Base-by-base conservation (phyloP, 305 asterid genomes). In the Stenogyne calaminthoides region DNA sequence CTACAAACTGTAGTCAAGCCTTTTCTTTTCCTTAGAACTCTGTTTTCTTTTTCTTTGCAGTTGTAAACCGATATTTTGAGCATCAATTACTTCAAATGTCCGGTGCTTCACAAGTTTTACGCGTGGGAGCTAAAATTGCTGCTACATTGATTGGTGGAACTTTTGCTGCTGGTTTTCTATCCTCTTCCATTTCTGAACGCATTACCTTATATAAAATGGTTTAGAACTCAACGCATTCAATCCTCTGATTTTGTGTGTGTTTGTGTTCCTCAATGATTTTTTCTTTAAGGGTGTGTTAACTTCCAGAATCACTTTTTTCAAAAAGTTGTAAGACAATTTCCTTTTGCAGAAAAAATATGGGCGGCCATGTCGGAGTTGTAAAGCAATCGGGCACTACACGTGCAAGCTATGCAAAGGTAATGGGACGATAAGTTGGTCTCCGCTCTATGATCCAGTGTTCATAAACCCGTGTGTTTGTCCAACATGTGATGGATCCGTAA, bases 401-500 rank as follows among this genome's bases (percentile, higher is more conserved):
- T 95, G 99, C 77, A 92, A 81, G 82, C 72, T 89, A 54, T 95
- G 98, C 77, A 88, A 88, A 76, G 91, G 88, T 56, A 82, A 72
- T 49, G 96, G 89, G 59, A 90, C 87, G 7, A 83, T 95, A 77
- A 71, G 67, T 55, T 95, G 99, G 98, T 92, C 99, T 12, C 98
- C 97, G 0, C 79, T 88, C 52, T 80, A 84, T 77, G 98, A 92
- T 83, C 98, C 97, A 11, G 79, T 92, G n/a, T 71, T 79, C 69
- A 81, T 94, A 79, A 84, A 88, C 73, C 96, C 97, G n/a, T 94
- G 98, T 73, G 86, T 92, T 73, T 94, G 98, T 76, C 99, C 99
- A 9, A 94, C 97, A 9, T 94, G 96, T 67, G 92, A 90, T 82
- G 99, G 99, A 51, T 71, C 74, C 77, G 98, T 88, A 11, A 36